phyloP scores from a whole-genome alignment of 164 flowering plant genomes.

The Aristolochia contorta region DNA sequence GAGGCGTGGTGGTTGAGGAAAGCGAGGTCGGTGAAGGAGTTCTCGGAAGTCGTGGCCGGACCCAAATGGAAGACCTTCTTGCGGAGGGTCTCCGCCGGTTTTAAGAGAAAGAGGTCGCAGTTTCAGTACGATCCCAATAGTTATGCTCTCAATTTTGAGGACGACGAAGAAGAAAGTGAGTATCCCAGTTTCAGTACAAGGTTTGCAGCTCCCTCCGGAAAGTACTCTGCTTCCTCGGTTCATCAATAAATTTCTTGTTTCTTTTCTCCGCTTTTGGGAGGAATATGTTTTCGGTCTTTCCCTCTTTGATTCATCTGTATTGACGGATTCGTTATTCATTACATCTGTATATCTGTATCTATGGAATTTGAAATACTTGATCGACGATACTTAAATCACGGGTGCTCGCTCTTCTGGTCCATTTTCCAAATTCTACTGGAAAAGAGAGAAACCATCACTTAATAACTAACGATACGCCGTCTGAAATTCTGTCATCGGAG shows the following conservation, averaged over 20 bases:
- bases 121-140: constrained; percentile 2
- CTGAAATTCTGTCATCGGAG: too few species aligned
- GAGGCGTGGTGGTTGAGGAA: constrained; percentile 17
- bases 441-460: too few species aligned
- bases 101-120: not conserved
- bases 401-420: too few species aligned
- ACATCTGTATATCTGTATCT: too few species aligned
- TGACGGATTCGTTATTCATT: too few species aligned
- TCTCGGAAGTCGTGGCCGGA: constrained; percentile 86
- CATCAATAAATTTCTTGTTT: not conserved
- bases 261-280: not conserved
- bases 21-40: constrained; percentile 46
- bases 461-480: too few species aligned
- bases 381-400: too few species aligned
- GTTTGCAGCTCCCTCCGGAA: not conserved
- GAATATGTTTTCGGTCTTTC: not conserved
- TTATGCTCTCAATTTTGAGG: constrained; percentile 6
- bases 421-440: too few species aligned
- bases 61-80: constrained; percentile 82
- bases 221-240: not conserved
- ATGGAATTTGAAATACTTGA: too few species aligned
- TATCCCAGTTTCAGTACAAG: not conserved
- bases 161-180: not conserved
- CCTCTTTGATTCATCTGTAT: not conserved
- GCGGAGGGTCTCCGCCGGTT: not conserved